Base-by-base conservation (phyloP, 176 grass and related monocot genomes). In the Typha latifolia region DNA sequence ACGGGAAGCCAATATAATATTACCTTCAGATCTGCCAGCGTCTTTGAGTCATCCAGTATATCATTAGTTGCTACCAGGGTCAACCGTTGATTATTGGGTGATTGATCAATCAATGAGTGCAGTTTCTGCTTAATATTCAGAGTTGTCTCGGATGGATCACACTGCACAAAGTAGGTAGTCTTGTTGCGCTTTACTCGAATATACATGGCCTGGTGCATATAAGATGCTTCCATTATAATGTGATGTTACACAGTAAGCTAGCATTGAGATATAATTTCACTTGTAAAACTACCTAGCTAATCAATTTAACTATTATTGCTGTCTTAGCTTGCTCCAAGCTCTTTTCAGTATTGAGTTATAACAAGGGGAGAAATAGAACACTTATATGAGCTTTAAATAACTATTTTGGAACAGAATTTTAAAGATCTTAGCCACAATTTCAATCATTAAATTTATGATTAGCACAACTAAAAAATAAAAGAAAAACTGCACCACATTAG, bases 171-270 rank as follows among this genome's bases (percentile, higher is more conserved):
- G 72, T 90, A 95, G 34, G 91, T 90, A 16, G 62, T 81, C 75
- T 87, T 95, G 74, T 77, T 78, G 56, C 86, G 78, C 86, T 95
- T 95, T 62, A 87, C 86, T 79, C 91, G 74, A 67, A 95, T 82
- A 68, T 90, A 90, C 86, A 95, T 95, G 61, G 55, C 78, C 86
- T 95, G 72, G 68, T 66, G 9, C 24, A 23, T 69, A 62, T 9
- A 77, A 37, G 14, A 62, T 29, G 51, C 63, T 29, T 69, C 65
- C 29, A 74, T 66, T 12, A 55, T 4, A 66, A 59, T 22, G 20
- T 59, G 53, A 59, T 19, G n/a, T 59, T 59, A 19, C 53, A 16
- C 53, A 19, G 20, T n/a, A 59, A 19, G 53, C 10, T 59, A 59
- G 8, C 53, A 22, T 3, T 59, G 20, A 59, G 16, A 59, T 43